Percentiles rank a stretch among this genome's conserved stretches.
Conservation (phyloP, 495 filamentous ascomycete species). For the Oleoguttula mirabilis region DNA sequence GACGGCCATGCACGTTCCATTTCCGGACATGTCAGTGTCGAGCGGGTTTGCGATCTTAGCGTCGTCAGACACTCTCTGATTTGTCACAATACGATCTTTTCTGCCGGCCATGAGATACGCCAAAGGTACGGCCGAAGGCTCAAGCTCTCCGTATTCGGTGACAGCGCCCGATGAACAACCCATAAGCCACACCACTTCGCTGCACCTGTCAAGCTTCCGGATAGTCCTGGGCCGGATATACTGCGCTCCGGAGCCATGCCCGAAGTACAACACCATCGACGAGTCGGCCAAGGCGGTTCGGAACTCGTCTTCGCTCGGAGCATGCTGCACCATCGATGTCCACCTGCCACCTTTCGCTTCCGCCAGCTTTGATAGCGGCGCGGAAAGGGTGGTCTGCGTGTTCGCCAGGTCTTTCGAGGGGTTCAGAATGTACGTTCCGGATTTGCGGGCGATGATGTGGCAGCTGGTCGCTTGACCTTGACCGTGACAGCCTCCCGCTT, state of each 20-base stretch:
- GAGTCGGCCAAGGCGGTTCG: slow-evolving; percentile 44
- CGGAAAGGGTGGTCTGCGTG: slow-evolving; percentile 65
- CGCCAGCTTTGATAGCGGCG: slow-evolving; percentile 41
- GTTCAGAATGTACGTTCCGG: slow-evolving; percentile 79
- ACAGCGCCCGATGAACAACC: slow-evolving; percentile 75
- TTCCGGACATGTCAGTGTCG: too few species aligned
- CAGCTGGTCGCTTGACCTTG: too few species aligned
- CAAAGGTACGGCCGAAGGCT: slow-evolving; percentile 77
- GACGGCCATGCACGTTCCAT: slow-evolving; percentile 48
- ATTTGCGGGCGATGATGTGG: slow-evolving; percentile 43
- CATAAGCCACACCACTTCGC: slow-evolving; percentile 77
- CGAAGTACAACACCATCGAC: slow-evolving; percentile 79
- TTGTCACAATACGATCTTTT: background rate
- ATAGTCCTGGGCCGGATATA: slow-evolving; percentile 75
- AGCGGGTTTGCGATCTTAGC: too few species aligned
- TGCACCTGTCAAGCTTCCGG: slow-evolving; percentile 58
- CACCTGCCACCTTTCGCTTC: slow-evolving; percentile 34
- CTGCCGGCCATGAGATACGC: slow-evolving; percentile 78
- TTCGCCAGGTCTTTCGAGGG: slow-evolving; percentile 65
- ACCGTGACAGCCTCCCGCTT: too few species aligned
- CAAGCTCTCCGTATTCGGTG: slow-evolving; percentile 72
- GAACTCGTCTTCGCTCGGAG: slow-evolving; percentile 69
- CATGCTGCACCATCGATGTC: slow-evolving; percentile 48
- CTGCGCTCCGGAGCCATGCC: slow-evolving; percentile 89
- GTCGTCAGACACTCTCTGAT: too few species aligned